Conservation (phyloP, 805 yeast species). For the Zygosaccharomyces lentus region DNA sequence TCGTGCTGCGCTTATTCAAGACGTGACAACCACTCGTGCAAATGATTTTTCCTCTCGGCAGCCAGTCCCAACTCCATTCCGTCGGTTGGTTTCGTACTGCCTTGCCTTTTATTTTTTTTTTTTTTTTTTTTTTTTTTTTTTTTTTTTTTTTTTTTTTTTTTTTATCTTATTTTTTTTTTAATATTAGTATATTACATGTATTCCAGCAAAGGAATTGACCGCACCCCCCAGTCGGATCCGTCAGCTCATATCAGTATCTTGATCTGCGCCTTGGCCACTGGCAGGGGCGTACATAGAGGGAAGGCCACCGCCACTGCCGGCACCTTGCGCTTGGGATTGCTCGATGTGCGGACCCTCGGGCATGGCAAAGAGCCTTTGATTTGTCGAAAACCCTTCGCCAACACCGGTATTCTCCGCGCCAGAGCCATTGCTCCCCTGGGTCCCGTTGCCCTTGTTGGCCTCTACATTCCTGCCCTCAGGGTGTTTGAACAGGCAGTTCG, state of each 20-base stretch:
- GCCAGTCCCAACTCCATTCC: conserved; percentile 15
- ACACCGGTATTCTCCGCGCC: conserved; percentile 25
- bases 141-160: background rate
- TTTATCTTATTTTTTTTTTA: conserved; percentile 13
- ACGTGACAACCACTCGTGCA: conserved; percentile 4
- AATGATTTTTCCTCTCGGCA: conserved; percentile 13
- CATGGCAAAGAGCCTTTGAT: conserved; percentile 69
- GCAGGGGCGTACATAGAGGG: conserved; percentile 25
- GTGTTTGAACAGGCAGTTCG: conserved; percentile 68
- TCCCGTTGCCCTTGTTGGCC: conserved; percentile 34
- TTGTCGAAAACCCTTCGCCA: conserved; percentile 35
- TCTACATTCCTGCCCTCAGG: conserved; percentile 63
- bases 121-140: background rate
- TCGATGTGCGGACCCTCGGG: conserved; percentile 71
- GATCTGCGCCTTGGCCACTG: conserved; percentile 13
- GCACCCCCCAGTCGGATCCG: background rate
- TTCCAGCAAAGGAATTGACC: background rate
- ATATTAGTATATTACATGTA: conserved; percentile 13
- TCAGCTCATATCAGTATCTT: conserved; percentile 30
- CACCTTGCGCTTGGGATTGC: conserved; percentile 43
- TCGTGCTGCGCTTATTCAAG: background rate
- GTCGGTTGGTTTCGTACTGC: background rate
- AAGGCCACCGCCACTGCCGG: conserved; percentile 36
- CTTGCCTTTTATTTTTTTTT: background rate
- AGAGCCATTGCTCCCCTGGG: conserved; percentile 12